Base-by-base conservation (phyloP, 805 yeast species). In the Brettanomyces bruxellensis region DNA sequence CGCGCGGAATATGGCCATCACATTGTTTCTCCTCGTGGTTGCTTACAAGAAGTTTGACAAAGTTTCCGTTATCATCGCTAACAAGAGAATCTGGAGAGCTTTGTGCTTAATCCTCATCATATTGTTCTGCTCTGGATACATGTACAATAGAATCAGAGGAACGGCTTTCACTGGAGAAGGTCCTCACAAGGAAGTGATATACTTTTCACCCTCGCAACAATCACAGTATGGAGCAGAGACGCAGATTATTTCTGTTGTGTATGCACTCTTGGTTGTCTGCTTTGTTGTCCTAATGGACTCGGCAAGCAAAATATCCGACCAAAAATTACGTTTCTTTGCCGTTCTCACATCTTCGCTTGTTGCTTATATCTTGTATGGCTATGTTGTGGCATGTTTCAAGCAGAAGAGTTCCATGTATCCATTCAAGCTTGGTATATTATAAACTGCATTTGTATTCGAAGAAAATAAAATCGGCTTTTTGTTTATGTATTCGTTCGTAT, bases 91-190 rank as follows among this genome's bases (percentile, higher is more conserved):
- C 37, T 93, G 98, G 97, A 83, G 86, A 40, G 76, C 79, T 2
- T 40, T 76, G 9, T 73, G 86, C 3, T 69, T 86, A n/a, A 68
- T 84, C 47, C 55, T 76, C 18, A 74, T 86, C 35, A 68, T 90
- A 49, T 67, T 89, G 54, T 86, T 90, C 71, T 79, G 77, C 42
- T 72, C 91, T 6, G 99, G 99, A 14, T 85, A 89, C 67, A 93
- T 93, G 99, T 93, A 80, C 75, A 90, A 88, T 63, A 76, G 78
- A 54, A 93, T 93, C 51, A 79, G 97, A 64, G 75, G 76, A 36
- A 73, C 82, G 5, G 89, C 73, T 30, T 86, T 82, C 59, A 70
- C 82, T 38, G 73, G 73, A 52, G 71, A 68, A 34, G 64, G 60
- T 24, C 57, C 52, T 7, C 61, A 71, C 41, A 76, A 76, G 8